Conservation (phyloP, 148 eudicot genomes). For the Spergularia marina region DNA sequence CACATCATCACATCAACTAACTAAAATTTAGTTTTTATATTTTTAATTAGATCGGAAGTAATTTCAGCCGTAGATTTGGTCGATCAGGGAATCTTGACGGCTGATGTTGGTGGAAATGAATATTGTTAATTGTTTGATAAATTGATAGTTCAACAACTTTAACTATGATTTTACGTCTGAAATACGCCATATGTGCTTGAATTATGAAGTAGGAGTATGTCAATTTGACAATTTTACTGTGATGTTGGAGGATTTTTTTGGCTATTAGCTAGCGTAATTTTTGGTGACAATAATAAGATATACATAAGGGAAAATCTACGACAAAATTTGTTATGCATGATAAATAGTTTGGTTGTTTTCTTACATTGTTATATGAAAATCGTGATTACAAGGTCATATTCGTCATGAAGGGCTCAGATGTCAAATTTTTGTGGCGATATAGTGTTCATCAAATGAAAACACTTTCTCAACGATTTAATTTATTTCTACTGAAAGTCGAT, state of each 20-base stretch:
- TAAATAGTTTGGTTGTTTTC: too few species aligned
- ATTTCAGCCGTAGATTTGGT: not conserved
- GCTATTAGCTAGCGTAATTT: not conserved
- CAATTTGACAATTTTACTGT: not conserved
- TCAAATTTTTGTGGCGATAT: too few species aligned
- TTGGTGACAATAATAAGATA: too few species aligned
- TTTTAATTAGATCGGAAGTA: not conserved
- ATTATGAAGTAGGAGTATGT: not conserved
- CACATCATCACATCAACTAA: slow-evolving; percentile 6
- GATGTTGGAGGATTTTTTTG: not conserved
- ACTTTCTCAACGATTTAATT: too few species aligned
- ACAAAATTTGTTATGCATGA: too few species aligned
- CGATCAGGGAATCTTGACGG: not conserved
- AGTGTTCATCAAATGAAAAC: too few species aligned
- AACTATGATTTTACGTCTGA: not conserved
- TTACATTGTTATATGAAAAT: too few species aligned
- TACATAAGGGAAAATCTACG: too few species aligned
- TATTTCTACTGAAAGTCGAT: too few species aligned
- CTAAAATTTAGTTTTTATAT: not conserved
- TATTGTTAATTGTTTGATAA: not conserved
- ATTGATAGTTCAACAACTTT: slow-evolving; percentile 19
- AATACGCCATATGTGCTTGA: not conserved
- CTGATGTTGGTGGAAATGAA: too few species aligned
- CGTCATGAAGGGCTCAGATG: too few species aligned
- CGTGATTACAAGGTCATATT: too few species aligned